Evolutionary conservation across 2,329 filamentous ascomycete genomes (phyloP).

Genomic region (Fusarium sp.): DNA sequence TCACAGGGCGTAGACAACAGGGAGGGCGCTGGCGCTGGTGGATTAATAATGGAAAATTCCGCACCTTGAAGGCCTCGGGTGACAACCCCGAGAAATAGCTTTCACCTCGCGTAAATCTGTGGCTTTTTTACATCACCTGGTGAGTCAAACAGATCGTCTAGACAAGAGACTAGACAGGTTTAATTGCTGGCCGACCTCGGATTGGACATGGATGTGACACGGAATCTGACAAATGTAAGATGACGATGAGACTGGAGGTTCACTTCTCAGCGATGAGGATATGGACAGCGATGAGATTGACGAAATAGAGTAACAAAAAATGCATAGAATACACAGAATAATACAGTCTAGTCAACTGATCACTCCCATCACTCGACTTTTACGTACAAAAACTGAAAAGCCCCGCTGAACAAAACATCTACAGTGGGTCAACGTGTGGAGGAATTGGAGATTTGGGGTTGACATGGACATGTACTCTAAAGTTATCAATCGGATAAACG

Average conservation of each 20-base stretch:
- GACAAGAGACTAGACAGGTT: neutral
- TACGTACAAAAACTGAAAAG: conserved; percentile 35
- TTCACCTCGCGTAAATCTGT: conserved; percentile 26
- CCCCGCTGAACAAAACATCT: conserved; percentile 26
- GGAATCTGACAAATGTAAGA: conserved; percentile 18
- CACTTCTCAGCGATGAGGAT: too few species aligned
- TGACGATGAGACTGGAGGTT: neutral
- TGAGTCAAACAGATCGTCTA: conserved; percentile 23
- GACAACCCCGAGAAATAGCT: conserved; percentile 2
- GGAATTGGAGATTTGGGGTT: conserved; percentile 14
- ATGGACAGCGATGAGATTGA: too few species aligned
- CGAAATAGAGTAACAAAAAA: too few species aligned
- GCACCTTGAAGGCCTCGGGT: conserved; percentile 10
- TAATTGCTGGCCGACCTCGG: conserved; percentile 21
- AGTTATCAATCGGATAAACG: conserved; percentile 22
- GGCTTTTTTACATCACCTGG: conserved; percentile 28
- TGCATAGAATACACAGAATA: too few species aligned
- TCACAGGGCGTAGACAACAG: conserved; percentile 39
- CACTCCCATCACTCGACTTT: conserved; percentile 26
- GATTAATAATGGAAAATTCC: conserved; percentile 37
- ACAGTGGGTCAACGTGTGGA: conserved; percentile 26
- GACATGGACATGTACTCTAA: neutral
- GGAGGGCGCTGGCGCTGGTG: conserved; percentile 20
- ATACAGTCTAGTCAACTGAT: too few species aligned
- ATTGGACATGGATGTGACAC: conserved; percentile 5